Evolutionary conservation across 1,139 yeast genomes (phyloP).

Genomic region (Kodamaea fungicola): DNA sequence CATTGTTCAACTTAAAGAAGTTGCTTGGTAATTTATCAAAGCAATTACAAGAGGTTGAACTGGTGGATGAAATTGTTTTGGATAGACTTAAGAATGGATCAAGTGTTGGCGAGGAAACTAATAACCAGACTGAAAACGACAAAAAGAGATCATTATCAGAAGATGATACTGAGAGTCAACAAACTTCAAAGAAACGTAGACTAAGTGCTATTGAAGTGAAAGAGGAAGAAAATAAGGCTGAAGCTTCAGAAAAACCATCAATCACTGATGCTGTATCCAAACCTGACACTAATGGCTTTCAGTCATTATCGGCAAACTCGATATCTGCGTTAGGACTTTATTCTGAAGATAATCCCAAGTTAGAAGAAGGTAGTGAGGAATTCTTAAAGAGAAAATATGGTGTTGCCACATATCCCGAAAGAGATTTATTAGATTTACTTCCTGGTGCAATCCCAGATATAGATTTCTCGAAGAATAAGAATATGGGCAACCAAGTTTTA

Average conservation of each 20-base stretch:
- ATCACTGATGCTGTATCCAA: slow-evolving; percentile 66
- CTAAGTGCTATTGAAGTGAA: not conserved
- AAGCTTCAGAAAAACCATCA: slow-evolving; percentile 24
- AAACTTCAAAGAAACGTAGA: not conserved
- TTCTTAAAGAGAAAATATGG: slow-evolving; percentile 75
- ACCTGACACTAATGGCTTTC: slow-evolving; percentile 72
- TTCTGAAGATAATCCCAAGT: slow-evolving; percentile 54
- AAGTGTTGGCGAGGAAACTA: not conserved
- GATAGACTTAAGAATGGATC: slow-evolving; percentile 3
- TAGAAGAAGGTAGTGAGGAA: slow-evolving; percentile 64
- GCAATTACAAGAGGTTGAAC: slow-evolving; percentile 46
- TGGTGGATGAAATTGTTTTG: slow-evolving; percentile 40
- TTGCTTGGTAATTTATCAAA: slow-evolving; percentile 46
- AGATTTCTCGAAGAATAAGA: slow-evolving; percentile 78
- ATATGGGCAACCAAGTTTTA: slow-evolving; percentile 88
- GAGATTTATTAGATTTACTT: slow-evolving; percentile 67
- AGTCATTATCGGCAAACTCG: slow-evolving; percentile 68
- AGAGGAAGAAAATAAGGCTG: not conserved
- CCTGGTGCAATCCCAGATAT: slow-evolving; percentile 88
- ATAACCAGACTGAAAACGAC: not conserved
- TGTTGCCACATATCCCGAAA: slow-evolving; percentile 84
- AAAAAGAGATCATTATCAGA: not conserved
- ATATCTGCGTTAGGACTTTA: slow-evolving; percentile 62
- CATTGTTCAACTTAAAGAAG: slow-evolving; percentile 45
- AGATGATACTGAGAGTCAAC: slow-evolving; percentile 5